Evolutionary conservation across 345 rosid genomes (phyloP), one percentile per base, ranked within the genome.

Genomic region (Xanthoceras sorbifolium): DNA sequence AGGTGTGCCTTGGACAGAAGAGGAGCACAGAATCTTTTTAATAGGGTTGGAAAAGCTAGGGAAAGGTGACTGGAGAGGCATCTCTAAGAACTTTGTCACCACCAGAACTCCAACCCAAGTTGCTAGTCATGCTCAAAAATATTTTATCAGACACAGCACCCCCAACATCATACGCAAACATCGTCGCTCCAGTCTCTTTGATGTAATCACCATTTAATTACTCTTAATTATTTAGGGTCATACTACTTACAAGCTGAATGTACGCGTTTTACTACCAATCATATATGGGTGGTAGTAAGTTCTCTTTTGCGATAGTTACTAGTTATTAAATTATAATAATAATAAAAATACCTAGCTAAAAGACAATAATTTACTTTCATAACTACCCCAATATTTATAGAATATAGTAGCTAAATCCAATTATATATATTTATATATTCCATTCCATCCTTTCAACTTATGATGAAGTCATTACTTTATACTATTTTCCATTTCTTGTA

Each of bases 31-130:
- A 42, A 52, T 36, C 9, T 84, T 84, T 50, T 69, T 78, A 28
- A 6, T 72, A 11, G 86, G 86, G 68, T 84, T 84, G 0, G 76
- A 81, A 55, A 80, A 44, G 77, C 79, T 84, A 0, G 86, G 86
- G n/a, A 84, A 73, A 69, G 86, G 86, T 22, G 84, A 84, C 11
- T 84, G 84, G 86, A 75, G 82, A 59, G 86, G 86, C 23, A 84
- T 84, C 71, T 80, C 86, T 18, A 78, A 64, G 46, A 73, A 72
- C 23, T 84, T 80, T 46, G 86, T 84, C 3, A 69, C 81, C 10
- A 78, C 86, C 67, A 84, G 84, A 72, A 84, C 82, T 63, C 84
- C 86, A 57, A 75, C 86, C 5, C 86, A 84, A 67, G 84, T 84
- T 1, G 86, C 86, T 1, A 84, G 86, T 64, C 86, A 84, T 72